phyloP scores from a whole-genome alignment of 2,329 filamentous ascomycete genomes.

The Rutstroemia sp. region DNA sequence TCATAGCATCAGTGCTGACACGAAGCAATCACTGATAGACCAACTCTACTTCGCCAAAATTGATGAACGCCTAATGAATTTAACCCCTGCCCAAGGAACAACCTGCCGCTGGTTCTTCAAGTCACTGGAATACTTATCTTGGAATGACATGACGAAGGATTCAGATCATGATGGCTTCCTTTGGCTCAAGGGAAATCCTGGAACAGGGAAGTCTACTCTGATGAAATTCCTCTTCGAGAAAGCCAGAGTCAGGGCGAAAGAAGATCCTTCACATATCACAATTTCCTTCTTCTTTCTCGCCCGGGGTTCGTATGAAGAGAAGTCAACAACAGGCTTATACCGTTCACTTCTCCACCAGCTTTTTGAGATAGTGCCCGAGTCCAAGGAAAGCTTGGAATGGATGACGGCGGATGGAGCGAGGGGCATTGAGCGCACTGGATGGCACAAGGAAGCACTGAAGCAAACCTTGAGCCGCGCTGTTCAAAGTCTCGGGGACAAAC shows the following conservation, averaged over 20 bases:
- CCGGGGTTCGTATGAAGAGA: slow-evolving; percentile 34
- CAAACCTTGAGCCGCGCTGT: slow-evolving; percentile 19
- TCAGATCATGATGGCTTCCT: slow-evolving; percentile 34
- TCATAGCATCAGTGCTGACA: neutral
- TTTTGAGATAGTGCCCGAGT: slow-evolving; percentile 29
- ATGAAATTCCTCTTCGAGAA: slow-evolving; percentile 34
- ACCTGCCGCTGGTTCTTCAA: slow-evolving; percentile 38
- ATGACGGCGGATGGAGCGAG: slow-evolving; percentile 20
- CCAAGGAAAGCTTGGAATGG: slow-evolving; percentile 27
- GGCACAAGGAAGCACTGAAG: slow-evolving; percentile 27
- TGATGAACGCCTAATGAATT: slow-evolving; percentile 30
- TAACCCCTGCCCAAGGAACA: slow-evolving; percentile 32
- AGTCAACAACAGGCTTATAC: slow-evolving; percentile 41
- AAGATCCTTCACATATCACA: slow-evolving; percentile 15
- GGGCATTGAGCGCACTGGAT: slow-evolving; percentile 19
- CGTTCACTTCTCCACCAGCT: slow-evolving; percentile 42
- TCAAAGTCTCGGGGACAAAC: slow-evolving; percentile 23
- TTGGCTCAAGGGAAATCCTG: slow-evolving; percentile 42
- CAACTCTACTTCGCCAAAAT: slow-evolving; percentile 35
- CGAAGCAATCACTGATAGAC: slow-evolving; percentile 25
- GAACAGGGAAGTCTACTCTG: slow-evolving; percentile 38
- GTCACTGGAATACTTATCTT: slow-evolving; percentile 30
- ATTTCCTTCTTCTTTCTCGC: slow-evolving; percentile 32
- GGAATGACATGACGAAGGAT: slow-evolving; percentile 30
- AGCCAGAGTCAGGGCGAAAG: slow-evolving; percentile 15